phyloP scores from a whole-genome alignment of 2,329 filamentous ascomycete genomes.

The Aureobasidium sp. region DNA sequence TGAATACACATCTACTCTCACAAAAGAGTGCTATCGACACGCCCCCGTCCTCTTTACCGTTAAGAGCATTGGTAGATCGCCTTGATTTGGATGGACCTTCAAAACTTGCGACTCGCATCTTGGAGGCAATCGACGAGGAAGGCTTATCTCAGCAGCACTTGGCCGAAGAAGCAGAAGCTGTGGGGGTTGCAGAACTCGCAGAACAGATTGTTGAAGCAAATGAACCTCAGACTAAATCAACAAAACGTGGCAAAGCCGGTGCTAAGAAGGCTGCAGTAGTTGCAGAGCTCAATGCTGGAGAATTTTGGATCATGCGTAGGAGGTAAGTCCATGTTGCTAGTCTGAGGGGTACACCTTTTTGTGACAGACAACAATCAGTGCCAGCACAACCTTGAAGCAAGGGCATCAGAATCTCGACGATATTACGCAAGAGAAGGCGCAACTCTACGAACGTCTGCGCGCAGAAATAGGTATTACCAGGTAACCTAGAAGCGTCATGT shows the following conservation, averaged over 20 bases:
- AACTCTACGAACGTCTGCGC: slow-evolving; percentile 56
- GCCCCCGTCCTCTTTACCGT: background rate
- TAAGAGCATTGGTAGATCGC: slow-evolving; percentile 34
- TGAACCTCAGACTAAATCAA: slow-evolving; percentile 17
- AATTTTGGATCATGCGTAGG: slow-evolving; percentile 58
- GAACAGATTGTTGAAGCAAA: slow-evolving; percentile 44
- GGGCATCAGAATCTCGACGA: slow-evolving; percentile 62
- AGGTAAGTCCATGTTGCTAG: slow-evolving; percentile 20
- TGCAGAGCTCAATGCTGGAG: slow-evolving; percentile 29
- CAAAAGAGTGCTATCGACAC: background rate
- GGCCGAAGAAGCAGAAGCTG: slow-evolving; percentile 64
- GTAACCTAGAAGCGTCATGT: background rate
- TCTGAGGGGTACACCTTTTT: background rate
- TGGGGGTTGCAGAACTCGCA: slow-evolving; percentile 64
- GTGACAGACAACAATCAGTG: slow-evolving; percentile 28
- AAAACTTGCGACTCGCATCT: slow-evolving; percentile 64
- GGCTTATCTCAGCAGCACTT: slow-evolving; percentile 75
- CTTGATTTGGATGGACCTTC: slow-evolving; percentile 61
- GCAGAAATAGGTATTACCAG: slow-evolving; percentile 42
- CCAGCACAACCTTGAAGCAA: slow-evolving; percentile 57
- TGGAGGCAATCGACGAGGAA: slow-evolving; percentile 82
- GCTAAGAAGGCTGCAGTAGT: slow-evolving; percentile 1
- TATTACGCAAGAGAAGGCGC: slow-evolving; percentile 53
- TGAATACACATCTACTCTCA: slow-evolving; percentile 21
- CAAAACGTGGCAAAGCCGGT: slow-evolving; percentile 8